phyloP scores from a whole-genome alignment of 441 rosid species.

The Croton laevigatus region DNA sequence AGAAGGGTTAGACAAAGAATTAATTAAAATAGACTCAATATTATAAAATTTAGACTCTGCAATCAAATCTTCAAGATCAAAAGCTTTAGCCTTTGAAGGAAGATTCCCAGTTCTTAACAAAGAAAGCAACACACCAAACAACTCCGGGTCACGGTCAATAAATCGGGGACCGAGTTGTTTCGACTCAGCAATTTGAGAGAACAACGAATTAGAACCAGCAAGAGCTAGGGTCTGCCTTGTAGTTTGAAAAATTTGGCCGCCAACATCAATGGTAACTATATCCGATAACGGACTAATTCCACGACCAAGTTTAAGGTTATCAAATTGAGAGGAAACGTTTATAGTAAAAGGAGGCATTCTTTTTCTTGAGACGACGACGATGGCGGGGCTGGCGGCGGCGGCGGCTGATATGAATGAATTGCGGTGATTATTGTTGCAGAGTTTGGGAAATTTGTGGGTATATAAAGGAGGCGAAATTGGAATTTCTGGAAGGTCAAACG shows the following conservation, averaged over 20 bases:
- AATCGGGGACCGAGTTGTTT: slow-evolving; percentile 45
- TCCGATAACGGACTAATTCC: slow-evolving; percentile 23
- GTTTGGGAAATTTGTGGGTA: background rate
- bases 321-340: background rate
- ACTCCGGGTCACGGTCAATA: slow-evolving; percentile 81
- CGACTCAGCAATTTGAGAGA: slow-evolving; percentile 46
- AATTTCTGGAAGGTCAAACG: background rate
- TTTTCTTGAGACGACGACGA: background rate
- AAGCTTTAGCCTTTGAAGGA: slow-evolving; percentile 64
- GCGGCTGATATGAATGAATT: background rate
- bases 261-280: slow-evolving; percentile 63
- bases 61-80: slow-evolving; percentile 62
- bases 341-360: slow-evolving; percentile 19
- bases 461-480: background rate
- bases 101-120: slow-evolving; percentile 71
- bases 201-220: slow-evolving; percentile 62
- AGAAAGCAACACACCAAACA: slow-evolving; percentile 69
- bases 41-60: slow-evolving; percentile 72
- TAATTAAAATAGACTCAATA: slow-evolving; percentile 51
- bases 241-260: slow-evolving; percentile 82
- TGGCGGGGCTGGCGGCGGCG: background rate
- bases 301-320: background rate
- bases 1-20: slow-evolving; percentile 55
- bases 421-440: background rate
- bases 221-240: slow-evolving; percentile 65